A percentile compares a stretch with the other conserved stretches of the same genome.
Evolutionary conservation across 75 land plant species (phyloP).

Genomic region (Cupressus sempervirens): DNA sequence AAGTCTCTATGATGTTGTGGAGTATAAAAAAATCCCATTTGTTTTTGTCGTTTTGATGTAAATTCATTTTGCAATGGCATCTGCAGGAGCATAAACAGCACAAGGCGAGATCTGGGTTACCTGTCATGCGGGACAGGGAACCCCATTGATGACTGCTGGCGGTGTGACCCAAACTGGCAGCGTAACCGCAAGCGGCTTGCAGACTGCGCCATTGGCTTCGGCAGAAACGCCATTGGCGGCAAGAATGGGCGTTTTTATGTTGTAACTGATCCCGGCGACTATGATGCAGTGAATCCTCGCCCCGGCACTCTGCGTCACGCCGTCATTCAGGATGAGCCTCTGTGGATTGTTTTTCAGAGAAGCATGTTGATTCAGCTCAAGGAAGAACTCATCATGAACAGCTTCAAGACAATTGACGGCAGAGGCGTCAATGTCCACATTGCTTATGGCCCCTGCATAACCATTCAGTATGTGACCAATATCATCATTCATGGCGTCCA

Average conservation of each 20-base stretch:
- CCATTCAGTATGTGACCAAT: slow-evolving; percentile 21
- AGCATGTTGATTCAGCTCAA: slow-evolving; percentile 33
- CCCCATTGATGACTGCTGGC: slow-evolving; percentile 32
- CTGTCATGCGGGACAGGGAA: slow-evolving; percentile 20
- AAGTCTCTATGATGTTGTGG: no score
- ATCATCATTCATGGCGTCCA: slow-evolving; percentile 29
- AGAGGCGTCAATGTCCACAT: slow-evolving; percentile 23
- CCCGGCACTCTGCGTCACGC: slow-evolving; percentile 36
- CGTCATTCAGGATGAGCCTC: slow-evolving; percentile 28
- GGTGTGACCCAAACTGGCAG: slow-evolving; percentile 13
- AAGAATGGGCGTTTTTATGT: slow-evolving; percentile 18
- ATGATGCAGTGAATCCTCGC: slow-evolving; percentile 22
- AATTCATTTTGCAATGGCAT: neutral
- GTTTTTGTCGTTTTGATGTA: neutral
- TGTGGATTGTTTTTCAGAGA: slow-evolving; percentile 27
- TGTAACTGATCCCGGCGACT: slow-evolving; percentile 31
- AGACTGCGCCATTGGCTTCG: slow-evolving; percentile 23
- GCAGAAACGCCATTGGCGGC: slow-evolving; percentile 23
- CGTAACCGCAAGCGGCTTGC: slow-evolving; percentile 13
- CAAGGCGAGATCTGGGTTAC: neutral
- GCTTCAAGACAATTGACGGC: slow-evolving; percentile 30
- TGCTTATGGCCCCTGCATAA: slow-evolving; percentile 20
- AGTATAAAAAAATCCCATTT: neutral
- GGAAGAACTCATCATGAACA: slow-evolving; percentile 22
- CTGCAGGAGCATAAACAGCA: neutral